Percentiles rank a stretch among this genome's conserved stretches.
Evolutionary conservation across 306 rosid species (phyloP).

Genomic region (Luffa aegyptiaca): DNA sequence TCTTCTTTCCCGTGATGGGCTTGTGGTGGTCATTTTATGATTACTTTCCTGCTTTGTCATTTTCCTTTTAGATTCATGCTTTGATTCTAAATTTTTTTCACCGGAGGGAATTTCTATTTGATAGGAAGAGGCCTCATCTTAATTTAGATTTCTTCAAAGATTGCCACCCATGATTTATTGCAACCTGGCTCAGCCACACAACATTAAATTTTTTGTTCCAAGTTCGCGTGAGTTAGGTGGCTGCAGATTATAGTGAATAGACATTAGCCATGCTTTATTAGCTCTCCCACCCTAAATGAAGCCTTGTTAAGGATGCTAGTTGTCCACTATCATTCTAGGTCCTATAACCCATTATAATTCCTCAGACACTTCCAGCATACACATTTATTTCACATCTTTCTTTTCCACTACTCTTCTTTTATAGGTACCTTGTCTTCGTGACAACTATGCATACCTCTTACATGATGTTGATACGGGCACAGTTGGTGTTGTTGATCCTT

Average conservation of each 20-base stretch:
- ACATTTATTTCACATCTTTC: not conserved
- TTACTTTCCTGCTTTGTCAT: not conserved
- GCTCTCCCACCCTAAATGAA: not conserved
- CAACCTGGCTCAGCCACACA: not conserved
- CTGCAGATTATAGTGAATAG: not conserved
- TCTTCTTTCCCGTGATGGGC: not conserved
- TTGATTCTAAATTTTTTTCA: not conserved
- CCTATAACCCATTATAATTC: not conserved
- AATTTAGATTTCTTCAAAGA: not conserved
- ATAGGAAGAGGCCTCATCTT: not conserved
- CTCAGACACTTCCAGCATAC: not conserved
- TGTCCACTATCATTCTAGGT: not conserved
- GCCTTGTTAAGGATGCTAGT: not conserved
- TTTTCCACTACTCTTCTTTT: constrained; percentile 6
- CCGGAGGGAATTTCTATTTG: not conserved
- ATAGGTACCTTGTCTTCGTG: constrained; percentile 87
- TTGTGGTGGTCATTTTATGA: not conserved
- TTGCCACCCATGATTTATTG: not conserved
- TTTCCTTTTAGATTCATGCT: not conserved
- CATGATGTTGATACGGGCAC: constrained; percentile 93
- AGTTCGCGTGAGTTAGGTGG: not conserved
- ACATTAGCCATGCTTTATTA: not conserved
- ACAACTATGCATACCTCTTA: constrained; percentile 86
- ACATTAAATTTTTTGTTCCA: not conserved
- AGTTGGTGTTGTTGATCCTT: constrained; percentile 95